These are phyloP conservation scores for Jasminum sambac DNA, from an alignment of 257 asterid genomes.

Conservation along the genomic window DNA sequence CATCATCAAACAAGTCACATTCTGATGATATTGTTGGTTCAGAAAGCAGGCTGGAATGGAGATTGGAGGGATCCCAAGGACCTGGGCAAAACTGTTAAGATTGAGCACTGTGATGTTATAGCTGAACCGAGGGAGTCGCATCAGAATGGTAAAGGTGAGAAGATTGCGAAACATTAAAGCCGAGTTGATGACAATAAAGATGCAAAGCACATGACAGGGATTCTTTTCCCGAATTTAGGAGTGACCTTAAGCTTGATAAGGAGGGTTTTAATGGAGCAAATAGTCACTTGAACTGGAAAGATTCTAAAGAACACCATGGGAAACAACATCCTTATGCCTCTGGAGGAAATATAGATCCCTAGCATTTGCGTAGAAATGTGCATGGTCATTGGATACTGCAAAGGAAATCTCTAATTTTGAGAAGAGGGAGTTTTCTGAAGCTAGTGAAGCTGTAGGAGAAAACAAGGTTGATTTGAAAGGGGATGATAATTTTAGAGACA, in stretches of 20 bases:
- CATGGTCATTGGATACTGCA: constrained; percentile 56
- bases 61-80: constrained; percentile 65
- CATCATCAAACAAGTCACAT: constrained; percentile 57
- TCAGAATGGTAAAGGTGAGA: constrained; percentile 57
- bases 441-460: constrained; percentile 77
- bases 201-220: constrained; percentile 61
- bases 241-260: constrained; percentile 61
- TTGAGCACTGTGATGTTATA: constrained; percentile 60
- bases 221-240: constrained; percentile 56
- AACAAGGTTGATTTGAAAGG: constrained; percentile 75
- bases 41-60: constrained; percentile 62
- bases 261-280: constrained; percentile 54
- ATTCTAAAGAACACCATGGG: constrained; percentile 55
- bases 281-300: constrained; percentile 66
- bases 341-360: constrained; percentile 53
- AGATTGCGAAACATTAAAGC: constrained; percentile 46
- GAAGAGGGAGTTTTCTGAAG: constrained; percentile 57
- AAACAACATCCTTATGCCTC: constrained; percentile 62
- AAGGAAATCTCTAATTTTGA: constrained; percentile 60
- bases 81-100: constrained; percentile 52
- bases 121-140: constrained; percentile 61
- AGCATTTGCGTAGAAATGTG: constrained; percentile 55
- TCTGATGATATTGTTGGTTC: constrained; percentile 50
- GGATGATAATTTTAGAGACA: constrained; percentile 79
- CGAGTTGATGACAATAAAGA: constrained; percentile 70